Percentiles rank a stretch among this genome's conserved stretches.
These are phyloP conservation scores for Chlamydomonas eustigma DNA, from an alignment of 139 green algal species.

Conservation along the genomic window DNA sequence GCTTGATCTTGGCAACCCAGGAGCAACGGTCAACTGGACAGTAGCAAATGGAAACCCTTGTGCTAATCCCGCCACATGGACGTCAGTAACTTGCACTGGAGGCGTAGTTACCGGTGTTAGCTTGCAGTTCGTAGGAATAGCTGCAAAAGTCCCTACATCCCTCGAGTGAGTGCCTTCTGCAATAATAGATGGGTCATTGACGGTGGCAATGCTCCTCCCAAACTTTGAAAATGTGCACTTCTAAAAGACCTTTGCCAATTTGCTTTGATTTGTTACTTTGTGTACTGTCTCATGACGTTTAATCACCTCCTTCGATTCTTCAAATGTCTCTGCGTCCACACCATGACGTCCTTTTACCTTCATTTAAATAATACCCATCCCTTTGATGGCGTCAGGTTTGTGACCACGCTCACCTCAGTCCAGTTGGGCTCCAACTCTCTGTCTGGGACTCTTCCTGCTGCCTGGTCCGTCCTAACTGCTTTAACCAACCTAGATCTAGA, in stretches of 20 bases:
- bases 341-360: no score
- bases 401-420: slow-evolving; percentile 6
- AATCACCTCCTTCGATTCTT: no score
- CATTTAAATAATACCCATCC: no score
- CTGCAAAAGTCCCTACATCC: neutral
- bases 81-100: neutral
- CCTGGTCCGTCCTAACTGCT: slow-evolving; percentile 6
- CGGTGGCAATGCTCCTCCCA: no score
- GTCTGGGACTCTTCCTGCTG: slow-evolving; percentile 2
- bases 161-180: no score
- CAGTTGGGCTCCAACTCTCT: neutral
- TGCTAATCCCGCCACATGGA: neutral
- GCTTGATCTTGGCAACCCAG: neutral
- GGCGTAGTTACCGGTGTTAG: neutral
- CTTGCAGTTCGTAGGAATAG: neutral
- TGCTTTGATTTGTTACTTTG: no score
- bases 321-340: no score
- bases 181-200: no score
- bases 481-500: slow-evolving; percentile 1
- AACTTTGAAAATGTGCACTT: no score
- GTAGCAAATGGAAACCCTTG: neutral
- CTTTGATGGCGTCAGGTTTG: neutral
- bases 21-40: neutral
- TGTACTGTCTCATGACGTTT: no score
- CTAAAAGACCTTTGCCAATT: no score